Evolutionary conservation across 2,329 filamentous ascomycete species (phyloP).

Genomic region (Dactylellina leptospora): DNA sequence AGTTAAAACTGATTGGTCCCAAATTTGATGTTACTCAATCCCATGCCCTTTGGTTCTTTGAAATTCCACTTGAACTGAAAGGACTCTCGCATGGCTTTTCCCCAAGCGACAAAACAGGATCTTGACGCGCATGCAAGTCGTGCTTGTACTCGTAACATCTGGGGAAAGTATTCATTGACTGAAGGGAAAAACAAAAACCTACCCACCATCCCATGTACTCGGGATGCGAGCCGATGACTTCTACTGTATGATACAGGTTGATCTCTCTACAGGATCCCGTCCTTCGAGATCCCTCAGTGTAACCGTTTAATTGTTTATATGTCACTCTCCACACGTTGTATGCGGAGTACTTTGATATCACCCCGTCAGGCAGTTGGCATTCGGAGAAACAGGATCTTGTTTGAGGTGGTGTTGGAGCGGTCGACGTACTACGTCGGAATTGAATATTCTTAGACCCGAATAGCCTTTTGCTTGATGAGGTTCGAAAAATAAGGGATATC

Average conservation of each 20-base stretch:
- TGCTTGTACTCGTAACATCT: slow-evolving; percentile 14
- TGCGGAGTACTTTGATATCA: slow-evolving; percentile 10
- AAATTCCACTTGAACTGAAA: not conserved
- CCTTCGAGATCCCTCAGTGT: slow-evolving; percentile 44
- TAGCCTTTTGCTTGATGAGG: too few relatives aligned
- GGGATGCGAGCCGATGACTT: slow-evolving; percentile 52
- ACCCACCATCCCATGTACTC: slow-evolving; percentile 53
- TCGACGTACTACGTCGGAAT: slow-evolving; percentile 4
- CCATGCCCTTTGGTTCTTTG: not conserved
- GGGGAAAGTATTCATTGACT: slow-evolving; percentile 20
- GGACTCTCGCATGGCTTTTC: not conserved
- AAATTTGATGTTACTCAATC: not conserved
- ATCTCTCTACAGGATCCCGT: slow-evolving; percentile 36
- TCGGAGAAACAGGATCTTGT: not conserved
- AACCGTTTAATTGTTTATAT: slow-evolving; percentile 21
- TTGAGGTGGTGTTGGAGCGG: not conserved
- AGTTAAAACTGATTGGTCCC: slow-evolving; percentile 17
- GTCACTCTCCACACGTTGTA: slow-evolving; percentile 8
- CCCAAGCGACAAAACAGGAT: not conserved
- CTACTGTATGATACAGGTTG: slow-evolving; percentile 45
- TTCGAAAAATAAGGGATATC: not conserved
- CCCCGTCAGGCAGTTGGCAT: slow-evolving; percentile 1
- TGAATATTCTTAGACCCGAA: slow-evolving; percentile 9
- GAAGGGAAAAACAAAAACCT: slow-evolving; percentile 21
- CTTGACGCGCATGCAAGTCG: slow-evolving; percentile 38